A percentile compares a stretch with the other conserved stretches of the same genome.
These are phyloP conservation scores for Gymnopilus dilepis DNA, from an alignment of 768 basidiomycete species.

Conservation along the genomic window DNA sequence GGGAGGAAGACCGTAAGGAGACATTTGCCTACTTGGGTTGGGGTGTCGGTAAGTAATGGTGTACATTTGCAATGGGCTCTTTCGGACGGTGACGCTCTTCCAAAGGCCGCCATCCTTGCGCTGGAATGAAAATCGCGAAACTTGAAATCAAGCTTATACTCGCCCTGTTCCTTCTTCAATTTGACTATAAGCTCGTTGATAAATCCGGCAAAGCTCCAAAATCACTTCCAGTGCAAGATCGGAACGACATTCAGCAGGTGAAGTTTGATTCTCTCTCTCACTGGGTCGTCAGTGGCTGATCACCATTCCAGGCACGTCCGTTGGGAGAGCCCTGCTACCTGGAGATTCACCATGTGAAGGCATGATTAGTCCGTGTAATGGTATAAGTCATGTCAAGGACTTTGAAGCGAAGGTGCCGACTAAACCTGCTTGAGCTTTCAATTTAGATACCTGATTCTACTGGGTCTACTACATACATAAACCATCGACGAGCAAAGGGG, in stretches of 20 bases:
- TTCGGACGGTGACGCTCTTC: neutral
- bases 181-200: slow-evolving; percentile 42
- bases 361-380: no score
- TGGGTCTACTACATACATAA: neutral
- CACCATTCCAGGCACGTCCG: slow-evolving; percentile 3
- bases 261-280: neutral
- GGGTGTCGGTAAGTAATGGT: slow-evolving; percentile 22
- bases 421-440: no score
- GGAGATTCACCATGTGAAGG: neutral
- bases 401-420: no score
- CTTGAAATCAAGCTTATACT: slow-evolving; percentile 44
- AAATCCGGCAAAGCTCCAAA: slow-evolving; percentile 30
- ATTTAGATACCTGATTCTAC: neutral
- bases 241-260: slow-evolving; percentile 36
- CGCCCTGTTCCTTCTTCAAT: slow-evolving; percentile 38
- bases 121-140: slow-evolving; percentile 45
- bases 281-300: neutral
- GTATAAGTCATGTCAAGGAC: no score
- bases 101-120: slow-evolving; percentile 39
- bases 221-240: slow-evolving; percentile 33
- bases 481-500: no score
- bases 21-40: slow-evolving; percentile 22
- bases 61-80: neutral
- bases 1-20: slow-evolving; percentile 33
- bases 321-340: slow-evolving; percentile 15